Evolutionary conservation across 495 filamentous ascomycete species (phyloP), one percentile per base, ranked within the genome.

Genomic region (Astrocystis sublimbata): DNA sequence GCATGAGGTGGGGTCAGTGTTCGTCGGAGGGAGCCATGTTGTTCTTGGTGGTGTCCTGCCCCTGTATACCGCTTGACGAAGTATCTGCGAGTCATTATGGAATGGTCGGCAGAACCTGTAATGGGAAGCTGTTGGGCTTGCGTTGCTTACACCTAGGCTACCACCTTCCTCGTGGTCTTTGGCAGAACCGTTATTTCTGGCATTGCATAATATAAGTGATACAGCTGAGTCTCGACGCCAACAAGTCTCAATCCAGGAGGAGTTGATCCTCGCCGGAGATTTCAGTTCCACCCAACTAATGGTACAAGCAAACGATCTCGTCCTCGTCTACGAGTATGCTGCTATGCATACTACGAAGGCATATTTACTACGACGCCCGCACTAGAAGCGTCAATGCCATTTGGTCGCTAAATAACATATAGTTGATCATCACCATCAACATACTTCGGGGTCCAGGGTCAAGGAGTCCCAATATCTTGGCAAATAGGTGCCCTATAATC

Each of bases 1-100:
- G 60, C 42, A 62, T 56, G 51, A 62, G 41, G 41, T 49, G 42
- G 60, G 36, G 56, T 40, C 42, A 49, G 46, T n/a, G 9, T n/a
- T 17, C 40, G 9, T 56, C 42, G 51, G 41, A 28, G 56, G 50
- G 42, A 62, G 56, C 56, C 60, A 56, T 21, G 36, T 55, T 41
- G 47, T 42, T 38, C 42, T 33, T 6, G 23, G 42, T 23, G 31
- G 23, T 26, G 50, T 42, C 47, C 60, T 62, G 60, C 50, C 60
- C 49, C 50, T 23, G 21, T 35, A n/a, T 28, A 36, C 23, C 50
- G 41, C 47, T 62, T 21, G 51, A 47, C 31, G 41, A 36, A 49
- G 17, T 40, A 8, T 33, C 17, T 33, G 31, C 51, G 43, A 47
- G 40, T 40, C 21, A 36, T 51, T 31, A 23, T 38, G 9, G 33